Evolutionary conservation across 2,329 filamentous ascomycete genomes (phyloP), one percentile per base, ranked within the genome.

Genomic region (Venturia aucupariae): DNA sequence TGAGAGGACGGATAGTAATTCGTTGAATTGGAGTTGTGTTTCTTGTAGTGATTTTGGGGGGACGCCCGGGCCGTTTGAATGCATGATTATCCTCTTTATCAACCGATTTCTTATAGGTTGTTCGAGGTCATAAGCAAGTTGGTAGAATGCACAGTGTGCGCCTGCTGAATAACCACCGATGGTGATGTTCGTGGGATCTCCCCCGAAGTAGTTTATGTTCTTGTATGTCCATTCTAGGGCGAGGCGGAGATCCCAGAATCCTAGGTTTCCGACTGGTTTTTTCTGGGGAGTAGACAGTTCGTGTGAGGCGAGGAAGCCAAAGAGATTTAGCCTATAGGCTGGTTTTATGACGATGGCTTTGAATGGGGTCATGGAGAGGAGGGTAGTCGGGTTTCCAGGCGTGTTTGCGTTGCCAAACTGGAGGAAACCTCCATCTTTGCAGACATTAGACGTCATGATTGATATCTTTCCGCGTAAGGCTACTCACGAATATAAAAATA

Each of bases 241-340:
- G 30, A 79, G 68, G 13, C 82, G 75, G 67, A 84, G 82, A 65
- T 85, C 82, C 81, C 81, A 84, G 71, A 84, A 83, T 3, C 82
- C 82, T 35, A 79, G 73, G 64, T 85, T 85, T 1, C 79, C 78
- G 2, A 74, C 71, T 0, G 75, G 70, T 15, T 69, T 71, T 1
- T 68, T 66, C 3, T 72, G 69, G 4, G 78, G 76, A 60, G 81
- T 79, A 2, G 73, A 70, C 42, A 75, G 68, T 67, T 84, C 81
- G 2, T 72, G 67, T 1, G 79, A 79, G 27, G 81, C 78, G 1
- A 85, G 74, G 69, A 85, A 86, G 0, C 83, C 83, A 62, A 85
- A 79, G 0, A 82, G 70, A 64, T 84, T 84, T 1, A 85, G 71
- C 2, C 83, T 79, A 68, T 86, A 85, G 1, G 80, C 82, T 1